These are phyloP conservation scores for Trichoderma koningiopsis DNA, from an alignment of 2,329 filamentous ascomycete genomes.

Conservation along the genomic window DNA sequence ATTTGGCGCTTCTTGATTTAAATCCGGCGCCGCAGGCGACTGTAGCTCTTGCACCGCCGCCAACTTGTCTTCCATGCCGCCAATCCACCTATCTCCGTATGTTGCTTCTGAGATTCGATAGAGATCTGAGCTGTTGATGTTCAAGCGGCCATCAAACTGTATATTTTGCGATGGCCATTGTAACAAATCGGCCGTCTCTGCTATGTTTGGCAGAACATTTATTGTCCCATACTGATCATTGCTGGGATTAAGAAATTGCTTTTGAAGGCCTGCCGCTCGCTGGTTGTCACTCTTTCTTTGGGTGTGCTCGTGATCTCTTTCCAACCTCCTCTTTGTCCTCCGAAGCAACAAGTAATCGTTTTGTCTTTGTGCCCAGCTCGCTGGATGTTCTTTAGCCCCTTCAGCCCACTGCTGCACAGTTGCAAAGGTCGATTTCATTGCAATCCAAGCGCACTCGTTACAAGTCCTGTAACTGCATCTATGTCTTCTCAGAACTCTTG, in stretches of 20 bases:
- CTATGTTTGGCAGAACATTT: not conserved
- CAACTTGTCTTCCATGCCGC: not conserved
- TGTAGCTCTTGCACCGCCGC: not conserved
- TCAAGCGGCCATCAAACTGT: not conserved
- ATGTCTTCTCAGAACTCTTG: constrained; percentile 8
- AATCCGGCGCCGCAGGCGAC: too few relatives aligned
- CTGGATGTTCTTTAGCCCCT: not conserved
- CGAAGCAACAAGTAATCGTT: constrained; percentile 3
- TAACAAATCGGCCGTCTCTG: not conserved
- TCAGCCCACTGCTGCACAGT: constrained; percentile 6
- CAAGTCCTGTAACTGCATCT: constrained; percentile 9
- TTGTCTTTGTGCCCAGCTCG: not conserved
- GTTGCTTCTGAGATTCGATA: not conserved
- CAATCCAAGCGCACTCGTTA: not conserved
- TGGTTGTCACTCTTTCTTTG: not conserved
- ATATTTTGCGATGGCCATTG: not conserved
- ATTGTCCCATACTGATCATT: not conserved
- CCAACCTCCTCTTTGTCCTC: constrained; percentile 5
- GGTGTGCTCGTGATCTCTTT: not conserved
- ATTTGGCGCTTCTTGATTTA: not conserved
- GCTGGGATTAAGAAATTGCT: too few relatives aligned
- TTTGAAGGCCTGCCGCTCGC: not conserved
- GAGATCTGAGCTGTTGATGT: not conserved
- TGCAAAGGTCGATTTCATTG: constrained; percentile 1
- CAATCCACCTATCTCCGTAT: not conserved